These are phyloP conservation scores for Eucalyptus microcorys DNA, from an alignment of 345 rosid genomes.

Conservation along the genomic window DNA sequence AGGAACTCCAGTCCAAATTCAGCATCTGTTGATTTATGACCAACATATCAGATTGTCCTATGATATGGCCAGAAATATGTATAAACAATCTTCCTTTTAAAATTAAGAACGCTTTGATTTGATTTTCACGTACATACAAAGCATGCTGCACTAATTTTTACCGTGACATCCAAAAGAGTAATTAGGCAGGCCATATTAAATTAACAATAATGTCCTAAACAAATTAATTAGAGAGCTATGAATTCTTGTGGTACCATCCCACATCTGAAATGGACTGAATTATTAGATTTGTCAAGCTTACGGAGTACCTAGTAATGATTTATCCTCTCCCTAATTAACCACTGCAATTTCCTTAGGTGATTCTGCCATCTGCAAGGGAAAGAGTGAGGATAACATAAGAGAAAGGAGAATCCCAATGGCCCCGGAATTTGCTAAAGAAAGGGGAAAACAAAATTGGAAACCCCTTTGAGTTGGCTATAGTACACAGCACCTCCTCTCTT, in stretches of 20 bases:
- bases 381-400: background rate
- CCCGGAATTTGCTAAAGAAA: background rate
- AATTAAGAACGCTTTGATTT: background rate
- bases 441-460: background rate
- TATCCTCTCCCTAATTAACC: conserved; percentile 18
- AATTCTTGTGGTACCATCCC: background rate
- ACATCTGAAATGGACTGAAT: background rate
- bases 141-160: too few relatives aligned
- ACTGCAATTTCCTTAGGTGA: conserved; percentile 14
- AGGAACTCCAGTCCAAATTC: conserved; percentile 66
- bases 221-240: background rate
- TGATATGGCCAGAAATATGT: background rate
- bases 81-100: background rate
- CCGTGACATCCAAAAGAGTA: background rate
- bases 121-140: background rate
- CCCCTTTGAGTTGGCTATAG: background rate
- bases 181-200: background rate
- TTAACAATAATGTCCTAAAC: background rate
- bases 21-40: conserved; percentile 30
- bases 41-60: background rate
- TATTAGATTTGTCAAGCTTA: background rate
- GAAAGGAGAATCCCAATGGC: background rate
- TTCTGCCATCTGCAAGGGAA: conserved; percentile 24
- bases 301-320: conserved; percentile 28
- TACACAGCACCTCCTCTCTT: background rate